These are phyloP conservation scores for Boletus rex-veris DNA, from an alignment of 768 basidiomycete species.

Conservation along the genomic window DNA sequence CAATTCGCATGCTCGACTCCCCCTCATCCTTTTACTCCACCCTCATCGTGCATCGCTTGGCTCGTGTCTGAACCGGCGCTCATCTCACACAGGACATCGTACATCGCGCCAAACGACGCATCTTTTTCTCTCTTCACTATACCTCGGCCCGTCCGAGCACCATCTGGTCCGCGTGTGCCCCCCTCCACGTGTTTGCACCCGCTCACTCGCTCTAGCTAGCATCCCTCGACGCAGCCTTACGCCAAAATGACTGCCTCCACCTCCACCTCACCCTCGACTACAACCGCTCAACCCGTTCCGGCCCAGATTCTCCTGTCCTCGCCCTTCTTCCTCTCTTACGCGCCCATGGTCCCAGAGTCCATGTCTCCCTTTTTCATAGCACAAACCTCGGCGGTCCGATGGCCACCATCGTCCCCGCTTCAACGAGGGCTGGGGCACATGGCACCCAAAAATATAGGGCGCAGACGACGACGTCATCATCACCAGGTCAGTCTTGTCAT, in stretches of 20 bases:
- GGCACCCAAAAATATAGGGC: slow-evolving; percentile 97
- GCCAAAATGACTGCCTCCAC: slow-evolving; percentile 54
- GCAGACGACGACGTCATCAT: slow-evolving; percentile 90
- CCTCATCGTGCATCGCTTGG: slow-evolving; percentile 47
- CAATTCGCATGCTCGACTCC: slow-evolving; percentile 51
- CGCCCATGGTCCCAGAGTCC: slow-evolving; percentile 69
- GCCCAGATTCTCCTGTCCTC: slow-evolving; percentile 63
- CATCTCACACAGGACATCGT: slow-evolving; percentile 60
- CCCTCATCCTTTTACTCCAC: slow-evolving; percentile 56
- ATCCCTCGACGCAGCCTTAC: slow-evolving; percentile 58
- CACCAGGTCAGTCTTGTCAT: slow-evolving; percentile 63
- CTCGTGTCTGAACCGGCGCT: background rate
- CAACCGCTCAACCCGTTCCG: slow-evolving; percentile 73
- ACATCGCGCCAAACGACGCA: slow-evolving; percentile 65
- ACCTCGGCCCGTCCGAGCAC: slow-evolving; percentile 76
- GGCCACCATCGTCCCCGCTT: slow-evolving; percentile 77
- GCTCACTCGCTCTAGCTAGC: slow-evolving; percentile 53
- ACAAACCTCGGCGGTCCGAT: slow-evolving; percentile 77
- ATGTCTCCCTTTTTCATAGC: slow-evolving; percentile 81
- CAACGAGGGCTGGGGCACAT: slow-evolving; percentile 98
- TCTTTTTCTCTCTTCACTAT: slow-evolving; percentile 92
- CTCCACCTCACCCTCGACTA: slow-evolving; percentile 77
- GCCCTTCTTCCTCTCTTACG: slow-evolving; percentile 69
- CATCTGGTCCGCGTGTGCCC: slow-evolving; percentile 61
- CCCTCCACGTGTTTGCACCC: background rate